These are phyloP conservation scores for Apophysomyces sp. DNA, from an alignment of 371 early-diverging fungal genomes.

Conservation along the genomic window DNA sequence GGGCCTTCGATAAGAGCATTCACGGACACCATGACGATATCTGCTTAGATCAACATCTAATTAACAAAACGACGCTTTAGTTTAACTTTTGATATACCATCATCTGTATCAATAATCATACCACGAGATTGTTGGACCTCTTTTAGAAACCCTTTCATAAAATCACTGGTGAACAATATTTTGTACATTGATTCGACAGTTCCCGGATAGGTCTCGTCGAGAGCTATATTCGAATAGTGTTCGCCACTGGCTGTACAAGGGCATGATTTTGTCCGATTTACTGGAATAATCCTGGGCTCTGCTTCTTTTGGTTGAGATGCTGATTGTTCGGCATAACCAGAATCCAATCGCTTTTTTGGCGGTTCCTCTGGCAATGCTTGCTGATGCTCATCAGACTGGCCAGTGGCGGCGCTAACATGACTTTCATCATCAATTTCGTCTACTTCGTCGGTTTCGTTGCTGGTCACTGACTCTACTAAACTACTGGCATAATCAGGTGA, in stretches of 20 bases:
- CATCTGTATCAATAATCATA: neutral
- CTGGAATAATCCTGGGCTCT: neutral
- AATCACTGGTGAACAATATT: conserved; percentile 1
- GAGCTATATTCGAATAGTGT: neutral
- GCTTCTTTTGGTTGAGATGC: neutral
- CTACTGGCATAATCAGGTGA: neutral
- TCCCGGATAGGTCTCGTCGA: conserved; percentile 3
- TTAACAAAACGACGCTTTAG: neutral
- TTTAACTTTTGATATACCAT: neutral
- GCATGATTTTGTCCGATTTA: neutral
- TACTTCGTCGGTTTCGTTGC: neutral
- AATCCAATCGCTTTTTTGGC: neutral
- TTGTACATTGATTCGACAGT: conserved; percentile 2
- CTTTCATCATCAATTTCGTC: conserved; percentile 30
- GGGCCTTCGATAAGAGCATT: neutral
- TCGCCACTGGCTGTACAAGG: neutral
- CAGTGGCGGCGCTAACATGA: conserved; percentile 56
- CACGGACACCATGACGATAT: neutral
- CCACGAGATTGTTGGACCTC: conserved; percentile 7
- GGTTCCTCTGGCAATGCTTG: neutral
- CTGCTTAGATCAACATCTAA: neutral
- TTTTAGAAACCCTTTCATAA: conserved; percentile 1
- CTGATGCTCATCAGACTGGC: conserved; percentile 56
- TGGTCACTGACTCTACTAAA: neutral
- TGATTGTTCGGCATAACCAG: neutral